Evolutionary conservation across 495 filamentous ascomycete genomes (phyloP).

Genomic region (Bacidia rubella): DNA sequence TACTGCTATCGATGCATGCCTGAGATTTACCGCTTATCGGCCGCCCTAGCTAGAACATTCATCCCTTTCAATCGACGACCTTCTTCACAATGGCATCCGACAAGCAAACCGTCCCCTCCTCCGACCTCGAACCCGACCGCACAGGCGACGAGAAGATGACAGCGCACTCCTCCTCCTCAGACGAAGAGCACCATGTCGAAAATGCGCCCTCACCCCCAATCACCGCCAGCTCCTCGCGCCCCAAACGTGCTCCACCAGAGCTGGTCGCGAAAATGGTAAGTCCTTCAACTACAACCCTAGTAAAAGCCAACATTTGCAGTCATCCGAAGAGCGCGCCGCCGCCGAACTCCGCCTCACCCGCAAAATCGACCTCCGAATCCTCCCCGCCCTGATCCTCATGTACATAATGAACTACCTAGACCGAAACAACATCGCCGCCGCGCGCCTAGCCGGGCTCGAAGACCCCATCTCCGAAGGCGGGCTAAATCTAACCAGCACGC

Average conservation of each 20-base stretch:
- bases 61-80: not conserved
- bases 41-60: not conserved
- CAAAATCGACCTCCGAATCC: conserved; percentile 49
- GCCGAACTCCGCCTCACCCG: conserved; percentile 39
- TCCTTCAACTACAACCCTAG: too few relatives aligned
- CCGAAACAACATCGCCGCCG: conserved; percentile 46
- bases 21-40: not conserved
- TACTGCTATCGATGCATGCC: not conserved
- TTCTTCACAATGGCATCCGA: not conserved
- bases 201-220: not conserved
- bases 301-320: too few relatives aligned
- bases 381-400: conserved; percentile 56
- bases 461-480: conserved; percentile 23
- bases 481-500: conserved; percentile 30
- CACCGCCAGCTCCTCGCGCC: not conserved
- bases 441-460: conserved; percentile 38
- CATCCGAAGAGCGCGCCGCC: conserved; percentile 33
- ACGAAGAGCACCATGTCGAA: not conserved
- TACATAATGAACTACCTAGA: conserved; percentile 78
- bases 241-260: conserved; percentile 29
- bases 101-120: conserved; percentile 5
- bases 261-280: conserved; percentile 36
- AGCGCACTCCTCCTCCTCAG: not conserved
- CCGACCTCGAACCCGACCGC: not conserved
- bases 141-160: not conserved